Evolutionary conservation across 371 early-diverging fungal species (phyloP).

Genomic region (Rhizopus delemar): DNA sequence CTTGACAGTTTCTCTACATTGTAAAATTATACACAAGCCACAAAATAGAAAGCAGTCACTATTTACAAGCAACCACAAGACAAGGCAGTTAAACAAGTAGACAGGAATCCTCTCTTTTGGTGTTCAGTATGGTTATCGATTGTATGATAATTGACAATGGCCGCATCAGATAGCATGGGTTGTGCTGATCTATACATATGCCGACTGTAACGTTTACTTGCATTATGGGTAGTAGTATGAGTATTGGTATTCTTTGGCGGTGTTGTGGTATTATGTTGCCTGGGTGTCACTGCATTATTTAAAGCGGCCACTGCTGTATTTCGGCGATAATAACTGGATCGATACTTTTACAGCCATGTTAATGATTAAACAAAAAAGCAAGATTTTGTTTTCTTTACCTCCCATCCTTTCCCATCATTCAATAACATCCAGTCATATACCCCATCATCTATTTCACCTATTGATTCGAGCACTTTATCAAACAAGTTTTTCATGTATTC

Average conservation of each 20-base stretch:
- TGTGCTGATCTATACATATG: constrained; percentile 25
- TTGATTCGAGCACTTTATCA: constrained; percentile 69
- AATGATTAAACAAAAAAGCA: neutral
- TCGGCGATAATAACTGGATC: constrained; percentile 23
- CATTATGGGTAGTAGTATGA: neutral
- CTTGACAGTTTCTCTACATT: neutral
- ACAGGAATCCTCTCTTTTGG: constrained; percentile 23
- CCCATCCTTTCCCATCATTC: constrained; percentile 57
- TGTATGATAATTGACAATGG: constrained; percentile 24
- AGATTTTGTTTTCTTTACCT: constrained; percentile 21
- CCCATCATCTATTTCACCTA: constrained; percentile 82
- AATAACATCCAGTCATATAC: constrained; percentile 87
- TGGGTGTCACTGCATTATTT: constrained; percentile 18
- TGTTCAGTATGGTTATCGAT: constrained; percentile 24
- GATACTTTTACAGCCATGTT: constrained; percentile 11
- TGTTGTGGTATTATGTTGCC: constrained; percentile 4
- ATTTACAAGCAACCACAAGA: constrained; percentile 10
- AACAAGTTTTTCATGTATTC: constrained; percentile 80
- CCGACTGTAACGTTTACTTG: constrained; percentile 21
- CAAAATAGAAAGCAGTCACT: constrained; percentile 3
- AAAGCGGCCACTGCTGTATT: constrained; percentile 22
- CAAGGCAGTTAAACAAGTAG: constrained; percentile 6
- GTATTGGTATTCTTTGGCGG: constrained; percentile 3
- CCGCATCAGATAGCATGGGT: constrained; percentile 24
- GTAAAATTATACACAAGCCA: constrained; percentile 7